These are phyloP conservation scores for Trematosphaeria pertusa DNA, from an alignment of 2,329 filamentous ascomycete genomes.

Conservation along the genomic window DNA sequence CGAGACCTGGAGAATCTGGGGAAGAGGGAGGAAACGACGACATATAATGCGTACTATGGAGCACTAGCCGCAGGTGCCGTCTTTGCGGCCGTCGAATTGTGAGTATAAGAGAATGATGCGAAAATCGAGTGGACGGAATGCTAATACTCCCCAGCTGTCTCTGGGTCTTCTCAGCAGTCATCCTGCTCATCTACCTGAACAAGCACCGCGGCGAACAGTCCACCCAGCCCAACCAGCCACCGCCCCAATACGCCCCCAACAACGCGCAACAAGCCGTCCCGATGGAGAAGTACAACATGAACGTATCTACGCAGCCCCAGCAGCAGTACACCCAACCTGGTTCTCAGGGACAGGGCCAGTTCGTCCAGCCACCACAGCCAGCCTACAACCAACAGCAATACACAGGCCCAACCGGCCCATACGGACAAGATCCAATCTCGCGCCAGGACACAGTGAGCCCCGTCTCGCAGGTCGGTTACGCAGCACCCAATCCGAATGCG, in stretches of 20 bases:
- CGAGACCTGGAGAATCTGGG: conserved; percentile 4
- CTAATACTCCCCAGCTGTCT: conserved; percentile 7
- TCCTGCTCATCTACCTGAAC: conserved; percentile 11
- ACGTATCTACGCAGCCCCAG: conserved; percentile 4
- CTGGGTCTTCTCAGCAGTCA: conserved; percentile 6
- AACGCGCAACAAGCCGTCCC: conserved; percentile 5
- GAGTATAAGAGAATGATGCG: conserved; percentile 8
- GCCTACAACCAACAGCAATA: conserved; percentile 1
- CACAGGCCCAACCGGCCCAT: conserved; percentile 2
- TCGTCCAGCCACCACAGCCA: background rate
- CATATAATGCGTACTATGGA: conserved; percentile 28
- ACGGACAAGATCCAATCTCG: conserved; percentile 13
- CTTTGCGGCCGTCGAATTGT: conserved; percentile 37
- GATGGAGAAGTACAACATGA: conserved; percentile 17
- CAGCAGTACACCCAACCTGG: conserved; percentile 10
- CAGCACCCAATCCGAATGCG: conserved; percentile 1
- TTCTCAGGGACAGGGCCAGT: conserved; percentile 4
- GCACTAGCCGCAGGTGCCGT: conserved; percentile 32
- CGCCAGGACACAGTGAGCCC: conserved; percentile 18
- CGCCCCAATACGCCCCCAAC: conserved; percentile 12
- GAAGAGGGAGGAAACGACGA: conserved; percentile 23
- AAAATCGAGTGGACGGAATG: background rate
- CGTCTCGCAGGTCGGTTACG: conserved; percentile 9
- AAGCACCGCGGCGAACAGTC: conserved; percentile 8
- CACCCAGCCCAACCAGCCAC: background rate